These are phyloP conservation scores for Fomitopsis pinicola DNA, from an alignment of 1,284 basidiomycete genomes.

Conservation along the genomic window DNA sequence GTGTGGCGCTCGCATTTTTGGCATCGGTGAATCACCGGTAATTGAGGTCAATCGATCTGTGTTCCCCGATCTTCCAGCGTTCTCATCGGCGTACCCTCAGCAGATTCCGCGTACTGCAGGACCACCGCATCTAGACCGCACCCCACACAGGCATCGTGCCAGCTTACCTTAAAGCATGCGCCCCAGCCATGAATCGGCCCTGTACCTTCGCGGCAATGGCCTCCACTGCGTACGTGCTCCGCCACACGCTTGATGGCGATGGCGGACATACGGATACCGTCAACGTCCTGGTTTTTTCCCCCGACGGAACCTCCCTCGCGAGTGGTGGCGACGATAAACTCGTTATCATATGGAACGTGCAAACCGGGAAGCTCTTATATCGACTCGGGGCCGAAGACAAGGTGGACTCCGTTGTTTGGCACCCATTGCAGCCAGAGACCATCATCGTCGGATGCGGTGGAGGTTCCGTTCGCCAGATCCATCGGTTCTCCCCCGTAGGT, in stretches of 20 bases:
- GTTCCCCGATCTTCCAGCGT: too few relatives aligned
- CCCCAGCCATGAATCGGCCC: too few relatives aligned
- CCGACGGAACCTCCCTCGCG: not conserved
- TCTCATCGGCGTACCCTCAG: too few relatives aligned
- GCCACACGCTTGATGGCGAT: not conserved
- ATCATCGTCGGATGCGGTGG: not conserved
- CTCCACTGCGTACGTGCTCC: not conserved
- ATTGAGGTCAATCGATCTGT: too few relatives aligned
- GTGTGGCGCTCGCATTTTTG: too few relatives aligned
- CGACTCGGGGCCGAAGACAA: not conserved
- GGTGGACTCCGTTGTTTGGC: not conserved
- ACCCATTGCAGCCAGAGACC: not conserved
- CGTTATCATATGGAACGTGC: not conserved
- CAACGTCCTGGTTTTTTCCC: not conserved
- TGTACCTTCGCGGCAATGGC: not conserved
- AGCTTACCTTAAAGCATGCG: too few relatives aligned
- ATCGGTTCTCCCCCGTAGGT: not conserved
- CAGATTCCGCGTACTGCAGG: too few relatives aligned
- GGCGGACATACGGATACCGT: not conserved
- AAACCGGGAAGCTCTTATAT: not conserved
- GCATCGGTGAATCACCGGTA: too few relatives aligned
- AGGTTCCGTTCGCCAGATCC: not conserved
- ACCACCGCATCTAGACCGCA: too few relatives aligned
- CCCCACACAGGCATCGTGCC: too few relatives aligned
- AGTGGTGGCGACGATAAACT: not conserved